phyloP scores from a whole-genome alignment of 306 rosid species.

The Vigna radiata region DNA sequence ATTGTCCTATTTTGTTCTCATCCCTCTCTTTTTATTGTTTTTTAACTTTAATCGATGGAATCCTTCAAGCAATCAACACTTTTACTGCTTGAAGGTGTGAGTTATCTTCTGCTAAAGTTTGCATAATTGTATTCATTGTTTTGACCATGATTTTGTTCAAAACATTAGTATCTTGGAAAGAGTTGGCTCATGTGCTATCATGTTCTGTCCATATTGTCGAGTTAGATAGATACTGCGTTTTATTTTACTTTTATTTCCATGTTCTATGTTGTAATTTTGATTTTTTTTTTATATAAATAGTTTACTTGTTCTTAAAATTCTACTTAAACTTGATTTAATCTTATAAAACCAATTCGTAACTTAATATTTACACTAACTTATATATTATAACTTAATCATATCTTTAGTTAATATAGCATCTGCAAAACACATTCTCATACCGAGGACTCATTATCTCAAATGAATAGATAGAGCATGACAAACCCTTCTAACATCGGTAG shows the following conservation, averaged over 20 bases:
- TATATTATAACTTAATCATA: too few species aligned
- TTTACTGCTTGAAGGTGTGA: background rate
- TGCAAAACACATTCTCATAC: too few species aligned
- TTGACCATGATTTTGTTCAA: background rate
- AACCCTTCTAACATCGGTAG: too few species aligned
- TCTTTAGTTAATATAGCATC: too few species aligned
- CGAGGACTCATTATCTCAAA: too few species aligned
- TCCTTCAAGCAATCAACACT: background rate
- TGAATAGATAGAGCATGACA: too few species aligned
- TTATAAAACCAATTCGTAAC: too few species aligned
- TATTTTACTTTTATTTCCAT: background rate
- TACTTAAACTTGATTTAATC: too few species aligned
- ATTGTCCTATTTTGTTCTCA: background rate
- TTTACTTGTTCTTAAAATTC: background rate
- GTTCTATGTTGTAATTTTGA: background rate
- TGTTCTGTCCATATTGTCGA: background rate
- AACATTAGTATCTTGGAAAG: background rate
- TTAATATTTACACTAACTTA: too few species aligned
- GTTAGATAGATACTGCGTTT: background rate
- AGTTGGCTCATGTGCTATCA: background rate
- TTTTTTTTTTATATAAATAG: background rate
- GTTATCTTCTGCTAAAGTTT: too few species aligned
- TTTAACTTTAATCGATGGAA: background rate
- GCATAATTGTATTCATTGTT: too few species aligned
- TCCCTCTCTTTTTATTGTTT: background rate